Conservation (phyloP, 2,329 filamentous ascomycete genomes). For the Penicillium sp. region DNA sequence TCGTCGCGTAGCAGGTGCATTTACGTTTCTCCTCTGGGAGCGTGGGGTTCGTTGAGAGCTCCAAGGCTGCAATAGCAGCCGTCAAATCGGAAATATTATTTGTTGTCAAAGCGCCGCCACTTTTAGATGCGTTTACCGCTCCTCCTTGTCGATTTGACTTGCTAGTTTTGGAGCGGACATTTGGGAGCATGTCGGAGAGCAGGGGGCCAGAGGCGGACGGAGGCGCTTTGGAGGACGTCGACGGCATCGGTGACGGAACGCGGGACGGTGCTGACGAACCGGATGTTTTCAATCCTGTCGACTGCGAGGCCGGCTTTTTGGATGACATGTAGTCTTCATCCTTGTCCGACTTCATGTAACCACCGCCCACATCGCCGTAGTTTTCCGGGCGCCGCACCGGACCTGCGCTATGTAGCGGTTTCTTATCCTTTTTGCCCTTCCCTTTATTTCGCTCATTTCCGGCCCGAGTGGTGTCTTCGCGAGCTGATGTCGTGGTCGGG, state of each 20-base stretch:
- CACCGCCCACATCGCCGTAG: conserved; percentile 59
- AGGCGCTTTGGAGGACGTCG: conserved; percentile 43
- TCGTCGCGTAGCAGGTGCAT: conserved; percentile 82
- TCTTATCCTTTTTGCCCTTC: conserved; percentile 53
- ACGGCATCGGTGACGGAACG: conserved; percentile 38
- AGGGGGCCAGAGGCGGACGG: conserved; percentile 69
- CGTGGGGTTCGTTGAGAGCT: conserved; percentile 84
- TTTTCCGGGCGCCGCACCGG: conserved; percentile 59
- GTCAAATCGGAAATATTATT: conserved; percentile 54
- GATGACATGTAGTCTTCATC: conserved; percentile 66
- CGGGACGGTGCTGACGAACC: conserved; percentile 43
- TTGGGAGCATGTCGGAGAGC: conserved; percentile 66
- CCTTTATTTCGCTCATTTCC: conserved; percentile 19
- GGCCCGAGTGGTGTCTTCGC: conserved; percentile 5
- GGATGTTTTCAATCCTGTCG: conserved; percentile 29
- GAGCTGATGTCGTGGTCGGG: conserved; percentile 9
- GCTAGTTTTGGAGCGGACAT: conserved; percentile 53
- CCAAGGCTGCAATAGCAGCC: conserved; percentile 78
- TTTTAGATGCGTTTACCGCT: conserved; percentile 63
- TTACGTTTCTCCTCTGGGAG: conserved; percentile 58
- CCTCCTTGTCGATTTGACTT: conserved; percentile 71
- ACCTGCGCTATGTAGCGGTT: conserved; percentile 55
- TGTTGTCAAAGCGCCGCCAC: conserved; percentile 31
- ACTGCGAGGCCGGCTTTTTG: conserved; percentile 36
- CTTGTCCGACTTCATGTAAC: conserved; percentile 66